Evolutionary conservation across 805 yeast species (phyloP).

Genomic region (Sugiyamaella chiloensis): DNA sequence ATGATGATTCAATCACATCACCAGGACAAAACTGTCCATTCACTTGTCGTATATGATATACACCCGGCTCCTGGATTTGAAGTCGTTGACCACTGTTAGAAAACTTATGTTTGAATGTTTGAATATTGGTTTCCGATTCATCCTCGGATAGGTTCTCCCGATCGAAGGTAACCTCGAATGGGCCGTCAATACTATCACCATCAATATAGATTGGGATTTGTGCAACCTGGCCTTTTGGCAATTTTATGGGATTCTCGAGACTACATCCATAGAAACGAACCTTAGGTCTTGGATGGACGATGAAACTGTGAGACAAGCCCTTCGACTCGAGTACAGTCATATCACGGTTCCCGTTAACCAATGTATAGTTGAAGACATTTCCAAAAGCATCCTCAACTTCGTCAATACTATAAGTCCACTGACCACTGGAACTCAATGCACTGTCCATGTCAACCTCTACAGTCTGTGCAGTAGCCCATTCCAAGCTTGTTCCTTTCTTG

Average conservation of each 20-base stretch:
- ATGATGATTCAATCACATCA: constrained; percentile 52
- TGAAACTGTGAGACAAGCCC: constrained; percentile 44
- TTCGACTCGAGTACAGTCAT: constrained; percentile 32
- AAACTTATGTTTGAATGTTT: constrained; percentile 9
- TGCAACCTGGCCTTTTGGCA: constrained; percentile 28
- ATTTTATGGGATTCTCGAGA: constrained; percentile 30
- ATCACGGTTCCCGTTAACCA: constrained; percentile 21
- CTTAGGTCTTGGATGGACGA: constrained; percentile 55
- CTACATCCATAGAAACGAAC: constrained; percentile 40
- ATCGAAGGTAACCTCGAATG: constrained; percentile 41
- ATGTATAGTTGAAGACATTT: constrained; percentile 41
- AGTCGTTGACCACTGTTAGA: constrained; percentile 3
- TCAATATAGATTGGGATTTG: constrained; percentile 22
- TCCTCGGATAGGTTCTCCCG: constrained; percentile 32
- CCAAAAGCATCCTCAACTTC: constrained; percentile 67
- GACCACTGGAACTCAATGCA: constrained; percentile 45
- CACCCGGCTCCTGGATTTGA: constrained; percentile 51
- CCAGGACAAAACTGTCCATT: constrained; percentile 67
- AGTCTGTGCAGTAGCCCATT: constrained; percentile 36
- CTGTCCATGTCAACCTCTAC: constrained; percentile 46
- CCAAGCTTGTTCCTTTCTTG: constrained; percentile 22
- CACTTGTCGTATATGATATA: constrained; percentile 54
- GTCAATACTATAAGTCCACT: constrained; percentile 53
- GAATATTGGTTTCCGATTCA: constrained; percentile 5
- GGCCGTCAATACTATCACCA: constrained; percentile 40